Conservation (phyloP, 371 early-diverging fungal species). For the Mortierella sp. region DNA sequence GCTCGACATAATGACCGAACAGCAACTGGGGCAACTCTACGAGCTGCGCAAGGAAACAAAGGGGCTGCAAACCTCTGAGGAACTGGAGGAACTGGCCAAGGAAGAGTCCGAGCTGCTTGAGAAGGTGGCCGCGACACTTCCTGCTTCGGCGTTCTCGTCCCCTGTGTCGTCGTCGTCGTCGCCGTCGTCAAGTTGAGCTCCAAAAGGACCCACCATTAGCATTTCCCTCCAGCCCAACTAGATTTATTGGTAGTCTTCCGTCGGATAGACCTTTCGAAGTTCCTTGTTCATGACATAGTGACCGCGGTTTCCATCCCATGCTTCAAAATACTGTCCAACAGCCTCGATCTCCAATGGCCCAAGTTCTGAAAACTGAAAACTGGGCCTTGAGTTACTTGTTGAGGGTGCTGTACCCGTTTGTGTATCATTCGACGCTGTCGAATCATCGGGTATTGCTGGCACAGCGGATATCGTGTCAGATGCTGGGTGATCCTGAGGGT, state of each 20-base stretch:
- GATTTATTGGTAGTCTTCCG: constrained; percentile 32
- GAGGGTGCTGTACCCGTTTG: neutral
- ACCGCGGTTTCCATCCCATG: constrained; percentile 40
- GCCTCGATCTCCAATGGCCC: constrained; percentile 42
- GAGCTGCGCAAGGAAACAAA: constrained; percentile 70
- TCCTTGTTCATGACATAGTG: constrained; percentile 53
- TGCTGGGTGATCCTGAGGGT: neutral
- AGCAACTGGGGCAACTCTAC: constrained; percentile 75
- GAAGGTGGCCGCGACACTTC: constrained; percentile 30
- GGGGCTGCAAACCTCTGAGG: constrained; percentile 54
- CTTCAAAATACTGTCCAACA: constrained; percentile 49
- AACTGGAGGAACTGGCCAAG: constrained; percentile 36
- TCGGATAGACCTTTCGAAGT: constrained; percentile 44
- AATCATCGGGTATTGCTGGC: neutral
- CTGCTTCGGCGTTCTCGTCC: constrained; percentile 16
- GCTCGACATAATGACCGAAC: constrained; percentile 72
- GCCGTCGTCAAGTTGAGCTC: constrained; percentile 2
- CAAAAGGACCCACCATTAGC: neutral
- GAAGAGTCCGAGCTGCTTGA: constrained; percentile 41
- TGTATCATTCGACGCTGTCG: constrained; percentile 2
- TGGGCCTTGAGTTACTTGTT: neutral
- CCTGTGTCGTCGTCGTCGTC: neutral
- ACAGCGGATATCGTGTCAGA: neutral
- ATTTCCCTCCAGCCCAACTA: too few species aligned
- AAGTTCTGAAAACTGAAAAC: constrained; percentile 31